Percentiles rank a stretch among this genome's conserved stretches.
Conservation (phyloP, 371 early-diverging fungal genomes). For the Chytridiales sp. region DNA sequence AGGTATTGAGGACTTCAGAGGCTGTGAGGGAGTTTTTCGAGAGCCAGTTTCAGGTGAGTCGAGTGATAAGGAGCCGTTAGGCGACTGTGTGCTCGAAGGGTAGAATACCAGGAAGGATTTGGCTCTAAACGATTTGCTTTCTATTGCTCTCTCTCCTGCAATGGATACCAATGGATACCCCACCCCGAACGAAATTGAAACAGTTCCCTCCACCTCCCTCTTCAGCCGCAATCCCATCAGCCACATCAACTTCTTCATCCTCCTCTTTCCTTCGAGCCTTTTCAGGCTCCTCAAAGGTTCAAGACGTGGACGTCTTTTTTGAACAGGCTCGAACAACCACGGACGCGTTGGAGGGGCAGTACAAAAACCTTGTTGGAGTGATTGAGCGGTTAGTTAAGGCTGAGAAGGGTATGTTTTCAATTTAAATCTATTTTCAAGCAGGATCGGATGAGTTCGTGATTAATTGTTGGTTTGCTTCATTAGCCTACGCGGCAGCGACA, state of each 20-base stretch:
- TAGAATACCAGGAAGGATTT: too few relatives aligned
- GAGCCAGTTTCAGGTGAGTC: constrained; percentile 8
- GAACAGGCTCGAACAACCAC: constrained; percentile 17
- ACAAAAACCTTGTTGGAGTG: constrained; percentile 2
- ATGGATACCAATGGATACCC: not conserved
- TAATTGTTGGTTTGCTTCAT: too few relatives aligned
- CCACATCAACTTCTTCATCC: not conserved
- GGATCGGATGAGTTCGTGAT: too few relatives aligned
- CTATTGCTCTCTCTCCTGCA: not conserved
- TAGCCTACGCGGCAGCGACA: constrained; percentile 12
- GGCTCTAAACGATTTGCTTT: not conserved
- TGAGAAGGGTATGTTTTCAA: constrained; percentile 12
- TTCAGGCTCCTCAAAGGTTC: constrained; percentile 1
- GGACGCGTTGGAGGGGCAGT: constrained; percentile 6
- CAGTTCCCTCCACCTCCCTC: not conserved
- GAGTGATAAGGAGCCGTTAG: not conserved
- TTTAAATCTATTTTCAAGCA: too few relatives aligned
- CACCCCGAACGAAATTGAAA: not conserved
- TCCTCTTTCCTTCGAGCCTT: constrained; percentile 1
- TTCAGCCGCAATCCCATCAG: constrained; percentile 15
- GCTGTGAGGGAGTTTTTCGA: constrained; percentile 6
- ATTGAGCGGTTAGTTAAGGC: constrained; percentile 8
- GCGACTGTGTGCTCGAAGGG: not conserved
- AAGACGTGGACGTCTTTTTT: constrained; percentile 28
- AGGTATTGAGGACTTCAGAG: not conserved